Base-by-base conservation (phyloP, 495 filamentous ascomycete species). In the Talaromyces proteolyticus region DNA sequence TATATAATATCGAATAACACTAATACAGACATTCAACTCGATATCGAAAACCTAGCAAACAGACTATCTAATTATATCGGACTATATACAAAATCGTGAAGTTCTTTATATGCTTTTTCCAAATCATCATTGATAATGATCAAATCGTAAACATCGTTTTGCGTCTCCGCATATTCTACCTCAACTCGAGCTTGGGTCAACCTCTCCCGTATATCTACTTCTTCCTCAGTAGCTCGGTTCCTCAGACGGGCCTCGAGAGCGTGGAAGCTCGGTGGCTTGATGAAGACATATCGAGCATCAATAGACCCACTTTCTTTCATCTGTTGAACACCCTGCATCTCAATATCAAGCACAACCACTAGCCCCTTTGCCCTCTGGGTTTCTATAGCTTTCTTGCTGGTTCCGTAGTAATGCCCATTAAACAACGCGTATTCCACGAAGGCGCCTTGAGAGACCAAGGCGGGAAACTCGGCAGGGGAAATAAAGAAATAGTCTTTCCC, bases 301-400 rank as follows among this genome's bases (percentile, higher is more conserved):
- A 92, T 72, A 57, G 75, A 66, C 8, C 44, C 12, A 36, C 25
- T 23, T 3, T 77, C 77, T 58, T 86, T 85, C 51, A 95, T 86
- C 72, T 94, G 89, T 69, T 92, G 92, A 43, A 95, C 89, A 41
- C 90, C 90, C 78, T 81, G 49, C 80, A 92, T 89, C 78, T 95
- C 90, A 63, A 95, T 95, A 67, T 95, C 68, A 29, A 72, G 50
- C 8, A 72, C 57, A 39, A 65, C 65, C 26, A 67, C 57, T 44
- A 57, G 50, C 14, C 86, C 86, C 65, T 80, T 74, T 46, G 70
- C 70, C 7, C 72, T 72, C 60, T 91, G 80, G 50, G 88, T 78
- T 60, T 77, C 72, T 50, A 95, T 84, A 4, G 86, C 87, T 55
- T 74, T 66, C 54, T 86, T 77, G 57, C 78, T 84, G 11, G 89